A percentile compares a stretch with the other conserved stretches of the same genome.
Conservation (phyloP, 306 rosid genomes). For the Senna siamea region DNA sequence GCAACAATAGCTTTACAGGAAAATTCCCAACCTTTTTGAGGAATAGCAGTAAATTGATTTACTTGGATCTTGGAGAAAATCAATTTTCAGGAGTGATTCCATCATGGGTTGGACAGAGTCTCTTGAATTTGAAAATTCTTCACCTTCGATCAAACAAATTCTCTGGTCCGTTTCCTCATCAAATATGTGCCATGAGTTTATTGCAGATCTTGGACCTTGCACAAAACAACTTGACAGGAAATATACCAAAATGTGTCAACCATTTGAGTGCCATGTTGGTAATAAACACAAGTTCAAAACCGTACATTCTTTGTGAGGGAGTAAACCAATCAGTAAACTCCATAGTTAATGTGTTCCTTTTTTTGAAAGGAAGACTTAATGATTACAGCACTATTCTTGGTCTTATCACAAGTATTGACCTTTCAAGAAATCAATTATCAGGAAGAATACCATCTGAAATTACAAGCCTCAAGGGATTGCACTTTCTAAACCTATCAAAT, state of each 20-base stretch:
- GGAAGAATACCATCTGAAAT: conserved; percentile 29
- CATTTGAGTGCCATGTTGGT: conserved; percentile 32
- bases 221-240: conserved; percentile 27
- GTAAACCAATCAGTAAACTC: background rate
- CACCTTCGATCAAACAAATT: conserved; percentile 35
- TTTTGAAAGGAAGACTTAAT: conserved; percentile 32
- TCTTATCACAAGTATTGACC: conserved; percentile 33
- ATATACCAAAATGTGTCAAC: conserved; percentile 35
- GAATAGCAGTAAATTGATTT: background rate
- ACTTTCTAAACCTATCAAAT: conserved; percentile 37
- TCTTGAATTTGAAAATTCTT: conserved; percentile 32
- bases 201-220: conserved; percentile 38
- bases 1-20: background rate
- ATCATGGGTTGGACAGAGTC: conserved; percentile 19
- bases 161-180: conserved; percentile 30
- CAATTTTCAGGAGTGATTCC: conserved; percentile 1
- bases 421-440: conserved; percentile 24
- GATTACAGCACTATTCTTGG: conserved; percentile 25
- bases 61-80: background rate
- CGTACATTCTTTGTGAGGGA: background rate
- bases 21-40: background rate
- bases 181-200: conserved; percentile 25
- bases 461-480: conserved; percentile 18
- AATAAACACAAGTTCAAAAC: background rate
- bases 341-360: background rate